Evolutionary conservation across 306 rosid species (phyloP), one percentile per base, ranked within the genome.

Genomic region (Prunus fruticosa): DNA sequence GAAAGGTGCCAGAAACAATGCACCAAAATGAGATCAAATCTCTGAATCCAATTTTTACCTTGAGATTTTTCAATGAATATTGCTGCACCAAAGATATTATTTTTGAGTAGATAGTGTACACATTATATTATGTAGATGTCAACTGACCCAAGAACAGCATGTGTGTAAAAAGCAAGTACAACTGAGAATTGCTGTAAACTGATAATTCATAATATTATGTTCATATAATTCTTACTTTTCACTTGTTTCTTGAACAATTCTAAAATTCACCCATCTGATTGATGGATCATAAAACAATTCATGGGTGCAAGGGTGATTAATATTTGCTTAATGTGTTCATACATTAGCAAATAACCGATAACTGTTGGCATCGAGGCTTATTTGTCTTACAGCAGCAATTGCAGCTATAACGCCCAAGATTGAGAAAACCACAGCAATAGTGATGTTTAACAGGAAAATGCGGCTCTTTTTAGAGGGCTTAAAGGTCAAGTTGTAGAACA

Each of bases 401-500:
- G 96, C 79, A 13, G 93, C 91, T 65, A 93, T 69, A 16, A 76
- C 76, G 34, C 91, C 96, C 67, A 88, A 79, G 2, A 77, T 69
- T 0, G 96, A 83, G 80, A 93, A 90, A 54, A 71, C 78, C 45
- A 86, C 58, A 4, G 79, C 90, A 80, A 94, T 87, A 7, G 73
- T 75, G 41, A 69, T 38, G 53, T 94, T 94, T 53, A 86, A 54
- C 88, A 91, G 84, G 56, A 88, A 93, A 79, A 89, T 74, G 38
- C 20, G 54, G 71, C 88, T 85, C 25, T 76, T 50, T 84, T 79
- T 93, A 1, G 93, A 82, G 32, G 98, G 98, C 72, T 87, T 90
- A 58, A 90, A 90, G 46, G 98, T 91, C 73, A 86, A 70, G 83
- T 91, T 89, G 88, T 75, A 90, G 80, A 94, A 82, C 54, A 91